Base-by-base conservation (phyloP, 2,329 filamentous ascomycete genomes). In the Pseudogymnoascus sp. region DNA sequence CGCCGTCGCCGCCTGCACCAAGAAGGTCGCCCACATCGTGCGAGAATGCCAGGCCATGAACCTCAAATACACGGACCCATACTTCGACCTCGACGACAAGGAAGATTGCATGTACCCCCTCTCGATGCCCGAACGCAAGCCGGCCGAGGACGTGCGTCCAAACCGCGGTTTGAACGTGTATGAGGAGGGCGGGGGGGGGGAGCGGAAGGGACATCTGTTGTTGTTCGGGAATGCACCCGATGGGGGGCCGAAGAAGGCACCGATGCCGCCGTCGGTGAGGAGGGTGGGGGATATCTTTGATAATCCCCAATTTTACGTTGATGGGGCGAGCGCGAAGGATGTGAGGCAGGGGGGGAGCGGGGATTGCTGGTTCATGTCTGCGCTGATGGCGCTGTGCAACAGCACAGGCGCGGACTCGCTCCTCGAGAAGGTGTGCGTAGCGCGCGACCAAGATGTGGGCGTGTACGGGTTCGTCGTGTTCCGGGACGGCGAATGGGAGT, bases 401-500 rank as follows among this genome's bases (percentile, higher is more conserved):
- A 76, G 82, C 69, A 76, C 75, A 68, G 53, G 59, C 7, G 64
- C 64, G n/a, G 64, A 67, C 7, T 78, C 78, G 0, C 69, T 77
- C n/a, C 76, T 82, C 53, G 79, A 82, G 72, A 80, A 82, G 69
- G 74, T 83, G 53, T 71, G 69, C 17, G 64, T 63, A 1, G 67
- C 68, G 15, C 62, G 70, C 15, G 68, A 71, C 64, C 68, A 83
- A 75, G 78, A 82, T 64, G 86, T 93, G 60, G 91, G 91, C 13
- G 91, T 96, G 2, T 96, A 96, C 70, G 91, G 91, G 1, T 96
- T 96, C 69, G 90, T 96, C 46, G 96, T 96, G 72, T 89, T 88
- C 73, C 80, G 91, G 71, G 91, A 96, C 70, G 91, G 91, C 60
- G 90, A 93, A 74, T 96, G 91, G 92, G 88, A 93, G 61, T 90